Evolutionary conservation across 768 basidiomycete genomes (phyloP), one percentile per base, ranked within the genome.

Genomic region (Pisolithus marmoratus): DNA sequence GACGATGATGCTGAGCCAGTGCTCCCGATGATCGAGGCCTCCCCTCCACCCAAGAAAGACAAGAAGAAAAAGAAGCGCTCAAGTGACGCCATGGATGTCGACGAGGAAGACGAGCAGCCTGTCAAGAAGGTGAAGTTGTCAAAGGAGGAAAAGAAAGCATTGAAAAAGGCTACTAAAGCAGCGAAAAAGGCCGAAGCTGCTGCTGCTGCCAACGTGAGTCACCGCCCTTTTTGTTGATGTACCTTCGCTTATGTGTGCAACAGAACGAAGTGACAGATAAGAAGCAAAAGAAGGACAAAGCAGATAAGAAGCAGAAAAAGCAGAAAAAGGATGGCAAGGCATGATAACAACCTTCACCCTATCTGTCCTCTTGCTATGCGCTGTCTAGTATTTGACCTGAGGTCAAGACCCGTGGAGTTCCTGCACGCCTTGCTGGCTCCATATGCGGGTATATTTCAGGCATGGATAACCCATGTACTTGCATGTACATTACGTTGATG

Each of bases 111-210:
- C 55, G 76, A 78, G 52, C 76, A 71, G 23, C 73, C 81, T 7
- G 56, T 72, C 48, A 90, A 89, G 72, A 90, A 90, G 72, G 74
- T 76, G 52, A 89, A 90, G 72, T 60, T 87, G 45, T 84, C 84
- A 20, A 90, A 90, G 70, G 87, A 90, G 70, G 88, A 91, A 72
- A 89, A 89, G 76, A 90, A 87, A 73, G 85, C 87, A 17, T 68
- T 85, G 66, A 90, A 88, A 69, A 89, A 85, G 70, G 84, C 83
- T 41, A 78, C 79, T 65, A 88, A 88, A 71, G 77, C 80, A 60
- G 73, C 80, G 58, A 78, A 71, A n/a, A 77, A 77, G 57, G 75
- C 34, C 12, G 34, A 70, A 29, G 56, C 44, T 1, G 29, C 29
- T 29, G 29, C 29, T 2, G 29, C 29, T 29, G 11, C 29, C 8